phyloP scores from a whole-genome alignment of 1,139 yeast genomes.

The Scheffersomyces cryptocercus region DNA sequence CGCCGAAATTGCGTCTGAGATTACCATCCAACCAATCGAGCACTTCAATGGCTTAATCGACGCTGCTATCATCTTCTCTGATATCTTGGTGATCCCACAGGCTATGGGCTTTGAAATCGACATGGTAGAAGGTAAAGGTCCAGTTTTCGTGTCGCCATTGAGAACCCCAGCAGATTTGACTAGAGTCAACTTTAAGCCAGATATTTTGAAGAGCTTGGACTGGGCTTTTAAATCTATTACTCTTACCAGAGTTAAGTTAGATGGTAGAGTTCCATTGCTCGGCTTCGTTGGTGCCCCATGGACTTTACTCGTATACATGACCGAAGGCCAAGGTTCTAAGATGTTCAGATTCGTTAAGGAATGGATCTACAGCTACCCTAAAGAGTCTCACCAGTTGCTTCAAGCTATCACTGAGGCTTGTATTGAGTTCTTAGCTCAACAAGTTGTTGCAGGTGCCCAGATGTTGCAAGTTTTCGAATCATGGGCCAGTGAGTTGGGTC shows the following conservation, averaged over 20 bases:
- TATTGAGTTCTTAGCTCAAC: constrained; percentile 88
- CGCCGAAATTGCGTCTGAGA: constrained; percentile 89
- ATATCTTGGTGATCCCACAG: constrained; percentile 94
- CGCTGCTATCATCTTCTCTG: constrained; percentile 96
- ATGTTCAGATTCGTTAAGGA: constrained; percentile 88
- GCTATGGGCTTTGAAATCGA: constrained; percentile 96
- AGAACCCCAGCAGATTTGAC: constrained; percentile 70
- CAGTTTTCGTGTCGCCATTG: constrained; percentile 86
- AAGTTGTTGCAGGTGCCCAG: constrained; percentile 97
- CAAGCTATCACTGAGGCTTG: constrained; percentile 87
- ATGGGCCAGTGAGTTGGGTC: constrained; percentile 97
- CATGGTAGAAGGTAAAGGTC: constrained; percentile 95
- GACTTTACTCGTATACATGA: constrained; percentile 95
- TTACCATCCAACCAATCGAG: constrained; percentile 93
- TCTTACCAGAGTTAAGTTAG: constrained; percentile 75
- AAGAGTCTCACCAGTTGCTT: constrained; percentile 68
- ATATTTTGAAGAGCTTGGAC: constrained; percentile 73
- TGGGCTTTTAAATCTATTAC: constrained; percentile 96
- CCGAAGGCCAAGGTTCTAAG: constrained; percentile 96
- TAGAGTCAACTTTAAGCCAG: constrained; percentile 60
- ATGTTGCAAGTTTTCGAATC: constrained; percentile 95
- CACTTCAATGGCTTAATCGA: constrained; percentile 88
- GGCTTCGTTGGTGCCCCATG: constrained; percentile 99
- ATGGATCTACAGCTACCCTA: constrained; percentile 84
- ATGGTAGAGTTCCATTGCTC: constrained; percentile 89